These are phyloP conservation scores for Capsicum chinense DNA, from an alignment of 257 asterid genomes.

Conservation along the genomic window DNA sequence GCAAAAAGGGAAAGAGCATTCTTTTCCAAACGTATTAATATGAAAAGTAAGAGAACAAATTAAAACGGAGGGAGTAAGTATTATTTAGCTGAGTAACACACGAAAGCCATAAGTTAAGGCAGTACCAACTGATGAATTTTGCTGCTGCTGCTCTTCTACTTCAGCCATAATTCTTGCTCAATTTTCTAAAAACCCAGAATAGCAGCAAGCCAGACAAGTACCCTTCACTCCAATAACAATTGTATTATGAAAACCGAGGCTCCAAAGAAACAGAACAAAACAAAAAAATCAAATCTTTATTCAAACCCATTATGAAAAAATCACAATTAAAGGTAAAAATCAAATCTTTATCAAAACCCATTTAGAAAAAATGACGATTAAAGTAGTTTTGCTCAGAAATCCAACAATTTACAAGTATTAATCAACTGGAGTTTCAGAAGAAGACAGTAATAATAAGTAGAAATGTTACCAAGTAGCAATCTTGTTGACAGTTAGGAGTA, in stretches of 20 bases:
- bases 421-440: neutral
- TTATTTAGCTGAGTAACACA: neutral
- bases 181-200: slow-evolving; percentile 16
- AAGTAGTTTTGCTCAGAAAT: neutral
- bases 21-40: no score
- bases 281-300: slow-evolving; percentile 5
- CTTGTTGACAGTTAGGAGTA: neutral
- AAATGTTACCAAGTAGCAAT: neutral
- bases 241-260: neutral
- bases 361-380: neutral
- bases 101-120: slow-evolving; percentile 23
- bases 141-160: slow-evolving; percentile 45
- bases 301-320: neutral
- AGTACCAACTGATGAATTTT: slow-evolving; percentile 52
- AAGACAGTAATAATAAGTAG: neutral
- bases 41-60: no score
- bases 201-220: neutral
- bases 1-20: no score
- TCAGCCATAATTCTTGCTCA: slow-evolving; percentile 50
- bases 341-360: slow-evolving; percentile 19
- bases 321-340: neutral
- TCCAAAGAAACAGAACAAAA: neutral
- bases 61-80: neutral
- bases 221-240: neutral
- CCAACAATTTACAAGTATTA: neutral